Evolutionary conservation across 2,329 filamentous ascomycete species (phyloP).

Genomic region (Colletotrichum salicis): DNA sequence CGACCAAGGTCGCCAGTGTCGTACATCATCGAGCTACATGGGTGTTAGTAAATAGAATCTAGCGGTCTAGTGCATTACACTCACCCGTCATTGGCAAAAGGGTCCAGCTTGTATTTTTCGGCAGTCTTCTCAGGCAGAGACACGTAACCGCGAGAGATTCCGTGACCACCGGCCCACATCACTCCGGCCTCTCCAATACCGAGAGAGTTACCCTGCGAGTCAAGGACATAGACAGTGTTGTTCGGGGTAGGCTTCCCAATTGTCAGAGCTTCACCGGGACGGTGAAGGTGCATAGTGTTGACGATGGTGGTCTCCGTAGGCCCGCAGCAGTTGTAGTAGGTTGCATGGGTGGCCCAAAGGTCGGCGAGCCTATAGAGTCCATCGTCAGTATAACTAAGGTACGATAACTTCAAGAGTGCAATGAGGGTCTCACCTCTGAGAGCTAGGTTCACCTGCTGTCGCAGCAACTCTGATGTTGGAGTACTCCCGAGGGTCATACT

Average conservation of each 20-base stretch:
- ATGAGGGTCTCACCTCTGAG: conserved; percentile 10
- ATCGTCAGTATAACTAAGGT: not conserved
- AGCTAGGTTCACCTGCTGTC: conserved; percentile 36
- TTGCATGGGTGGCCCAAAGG: conserved; percentile 61
- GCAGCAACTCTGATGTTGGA: conserved; percentile 33
- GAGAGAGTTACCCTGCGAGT: conserved; percentile 54
- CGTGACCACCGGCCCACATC: conserved; percentile 68
- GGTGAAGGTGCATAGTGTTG: conserved; percentile 53
- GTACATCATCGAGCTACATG: conserved; percentile 61
- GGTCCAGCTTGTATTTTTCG: conserved; percentile 60
- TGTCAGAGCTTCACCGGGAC: conserved; percentile 55
- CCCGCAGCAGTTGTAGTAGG: conserved; percentile 67
- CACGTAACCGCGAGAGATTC: conserved; percentile 66
- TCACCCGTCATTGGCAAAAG: conserved; percentile 63
- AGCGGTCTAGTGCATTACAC: conserved; percentile 5
- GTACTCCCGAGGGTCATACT: conserved; percentile 33
- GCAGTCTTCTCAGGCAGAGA: conserved; percentile 63
- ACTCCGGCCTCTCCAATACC: conserved; percentile 58
- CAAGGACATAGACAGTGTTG: conserved; percentile 65
- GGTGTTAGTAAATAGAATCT: rapidly evolving
- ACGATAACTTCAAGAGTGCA: not conserved
- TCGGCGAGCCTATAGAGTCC: conserved; percentile 55
- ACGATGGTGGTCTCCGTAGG: conserved; percentile 70
- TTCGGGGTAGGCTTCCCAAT: conserved; percentile 68
- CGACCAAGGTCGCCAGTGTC: conserved; percentile 70